A percentile compares a stretch with the other conserved stretches of the same genome.
These are phyloP conservation scores for Colletotrichum destructivum DNA, from an alignment of 2,329 filamentous ascomycete species.

Conservation along the genomic window DNA sequence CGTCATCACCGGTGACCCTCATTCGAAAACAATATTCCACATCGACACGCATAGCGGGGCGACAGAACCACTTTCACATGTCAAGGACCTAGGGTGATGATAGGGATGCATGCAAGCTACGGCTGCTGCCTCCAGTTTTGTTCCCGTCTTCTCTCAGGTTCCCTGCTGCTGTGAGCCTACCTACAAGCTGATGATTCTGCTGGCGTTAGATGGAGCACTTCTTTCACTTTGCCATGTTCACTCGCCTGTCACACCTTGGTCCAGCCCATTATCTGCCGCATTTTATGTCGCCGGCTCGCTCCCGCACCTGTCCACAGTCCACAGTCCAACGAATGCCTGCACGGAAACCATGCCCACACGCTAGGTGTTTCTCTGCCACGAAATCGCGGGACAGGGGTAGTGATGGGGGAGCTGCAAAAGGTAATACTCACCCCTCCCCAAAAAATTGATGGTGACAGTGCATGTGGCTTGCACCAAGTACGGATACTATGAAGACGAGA, in stretches of 20 bases:
- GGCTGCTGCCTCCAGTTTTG: constrained; percentile 4
- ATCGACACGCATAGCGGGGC: constrained; percentile 26
- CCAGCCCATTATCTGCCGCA: not conserved
- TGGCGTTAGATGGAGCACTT: not conserved
- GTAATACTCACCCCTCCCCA: too few relatives aligned
- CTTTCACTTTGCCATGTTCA: not conserved
- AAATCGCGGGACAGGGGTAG: not conserved
- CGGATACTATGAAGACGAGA: not conserved
- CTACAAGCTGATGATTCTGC: constrained; percentile 3
- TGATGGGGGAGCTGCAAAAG: not conserved
- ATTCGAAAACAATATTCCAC: not conserved
- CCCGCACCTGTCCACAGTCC: not conserved
- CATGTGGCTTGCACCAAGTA: constrained; percentile 23
- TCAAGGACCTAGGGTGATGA: constrained; percentile 29
- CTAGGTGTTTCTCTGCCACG: not conserved
- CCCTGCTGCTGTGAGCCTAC: not conserved
- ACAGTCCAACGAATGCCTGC: not conserved
- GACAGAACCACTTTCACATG: constrained; percentile 39
- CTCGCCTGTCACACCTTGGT: constrained; percentile 11
- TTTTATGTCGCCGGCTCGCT: not conserved
- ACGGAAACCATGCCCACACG: constrained; percentile 8
- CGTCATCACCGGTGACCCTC: not conserved
- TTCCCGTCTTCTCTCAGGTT: not conserved
- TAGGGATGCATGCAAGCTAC: constrained; percentile 33
- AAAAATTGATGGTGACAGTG: not conserved